phyloP scores from a whole-genome alignment of 805 yeast species.

The Metschnikowia vanudenii region DNA sequence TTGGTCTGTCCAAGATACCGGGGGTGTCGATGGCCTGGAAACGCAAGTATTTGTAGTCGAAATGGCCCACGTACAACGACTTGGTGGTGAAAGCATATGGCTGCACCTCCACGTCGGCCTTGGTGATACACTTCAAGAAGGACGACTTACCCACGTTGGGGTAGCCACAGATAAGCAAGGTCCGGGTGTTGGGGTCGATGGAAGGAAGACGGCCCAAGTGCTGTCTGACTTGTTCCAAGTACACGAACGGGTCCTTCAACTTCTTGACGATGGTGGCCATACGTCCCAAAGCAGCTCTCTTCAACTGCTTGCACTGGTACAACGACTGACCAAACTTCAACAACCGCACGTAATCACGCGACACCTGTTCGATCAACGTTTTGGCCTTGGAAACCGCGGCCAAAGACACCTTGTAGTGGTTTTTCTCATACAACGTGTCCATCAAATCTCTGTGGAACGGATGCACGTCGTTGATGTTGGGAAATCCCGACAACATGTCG shows the following conservation, averaged over 20 bases:
- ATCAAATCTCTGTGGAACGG: constrained; percentile 98
- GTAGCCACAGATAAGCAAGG: constrained; percentile 95
- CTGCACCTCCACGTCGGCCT: constrained; percentile 98
- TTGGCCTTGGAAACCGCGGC: constrained; percentile 95
- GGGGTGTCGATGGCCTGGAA: constrained; percentile 99
- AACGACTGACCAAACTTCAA: constrained; percentile 96
- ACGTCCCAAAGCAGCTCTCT: constrained; percentile 98
- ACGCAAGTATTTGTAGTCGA: constrained; percentile 94
- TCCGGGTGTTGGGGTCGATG: constrained; percentile 98
- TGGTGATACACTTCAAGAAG: constrained; percentile 86
- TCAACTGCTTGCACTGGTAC: constrained; percentile 97
- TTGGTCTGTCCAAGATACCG: constrained; percentile 97
- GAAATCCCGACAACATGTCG: constrained; percentile 84
- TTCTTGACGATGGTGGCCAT: constrained; percentile 98
- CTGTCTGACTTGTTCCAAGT: constrained; percentile 98
- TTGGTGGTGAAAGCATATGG: constrained; percentile 99
- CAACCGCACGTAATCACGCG: constrained; percentile 91
- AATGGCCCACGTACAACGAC: constrained; percentile 96
- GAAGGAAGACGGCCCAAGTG: constrained; percentile 98
- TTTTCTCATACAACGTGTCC: constrained; percentile 97
- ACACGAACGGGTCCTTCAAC: constrained; percentile 87
- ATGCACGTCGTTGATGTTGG: constrained; percentile 94
- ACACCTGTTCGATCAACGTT: constrained; percentile 89
- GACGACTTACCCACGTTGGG: constrained; percentile 99
- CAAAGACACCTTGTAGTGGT: constrained; percentile 94